These are phyloP conservation scores for Yamadazyma atlantica DNA, from an alignment of 1,139 yeast genomes.

Conservation along the genomic window DNA sequence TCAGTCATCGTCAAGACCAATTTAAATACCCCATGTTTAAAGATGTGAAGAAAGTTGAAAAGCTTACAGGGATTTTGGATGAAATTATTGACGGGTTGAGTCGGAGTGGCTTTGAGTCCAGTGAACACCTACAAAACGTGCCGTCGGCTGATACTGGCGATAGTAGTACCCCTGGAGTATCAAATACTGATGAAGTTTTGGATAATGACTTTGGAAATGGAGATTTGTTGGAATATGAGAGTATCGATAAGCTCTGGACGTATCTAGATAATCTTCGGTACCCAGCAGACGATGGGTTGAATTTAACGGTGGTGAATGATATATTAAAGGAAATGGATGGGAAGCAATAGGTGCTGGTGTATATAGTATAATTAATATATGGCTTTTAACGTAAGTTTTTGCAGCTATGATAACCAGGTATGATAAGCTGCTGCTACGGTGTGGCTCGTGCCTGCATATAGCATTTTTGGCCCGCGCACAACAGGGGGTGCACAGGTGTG, in stretches of 20 bases:
- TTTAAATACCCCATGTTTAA: constrained; percentile 1
- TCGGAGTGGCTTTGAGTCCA: too few relatives aligned
- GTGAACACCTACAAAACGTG: too few relatives aligned
- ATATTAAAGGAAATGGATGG: background rate
- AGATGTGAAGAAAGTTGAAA: background rate
- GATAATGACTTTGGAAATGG: background rate
- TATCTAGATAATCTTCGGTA: background rate
- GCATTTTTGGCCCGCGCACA: background rate
- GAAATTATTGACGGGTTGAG: background rate
- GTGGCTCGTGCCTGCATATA: too few relatives aligned
- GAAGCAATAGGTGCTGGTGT: background rate
- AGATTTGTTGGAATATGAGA: background rate
- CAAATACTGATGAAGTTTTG: background rate
- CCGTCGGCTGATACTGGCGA: background rate
- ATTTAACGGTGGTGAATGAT: background rate
- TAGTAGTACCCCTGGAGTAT: background rate
- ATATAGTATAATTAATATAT: background rate
- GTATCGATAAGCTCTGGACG: background rate
- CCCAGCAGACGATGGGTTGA: background rate
- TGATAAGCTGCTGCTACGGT: too few relatives aligned
- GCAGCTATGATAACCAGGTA: too few relatives aligned
- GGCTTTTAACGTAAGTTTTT: background rate
- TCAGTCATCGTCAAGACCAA: background rate
- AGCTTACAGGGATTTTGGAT: background rate
- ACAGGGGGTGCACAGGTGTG: constrained; percentile 4